These are phyloP conservation scores for Silene uniflora DNA, from an alignment of 148 eudicot genomes.

Conservation along the genomic window DNA sequence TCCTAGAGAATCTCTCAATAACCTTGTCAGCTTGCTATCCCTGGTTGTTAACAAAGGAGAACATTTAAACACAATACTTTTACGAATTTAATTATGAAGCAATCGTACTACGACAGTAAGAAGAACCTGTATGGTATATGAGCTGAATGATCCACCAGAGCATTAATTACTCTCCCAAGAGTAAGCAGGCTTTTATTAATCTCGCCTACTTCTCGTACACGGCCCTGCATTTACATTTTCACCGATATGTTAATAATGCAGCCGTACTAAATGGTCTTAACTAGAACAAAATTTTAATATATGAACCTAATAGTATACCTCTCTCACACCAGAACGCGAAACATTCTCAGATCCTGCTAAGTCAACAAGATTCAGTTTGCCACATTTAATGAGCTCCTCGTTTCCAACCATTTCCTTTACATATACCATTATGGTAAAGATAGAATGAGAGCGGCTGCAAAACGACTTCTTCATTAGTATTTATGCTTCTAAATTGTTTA, in stretches of 20 bases:
- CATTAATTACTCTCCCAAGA: conserved; percentile 72
- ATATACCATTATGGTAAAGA: conserved; percentile 71
- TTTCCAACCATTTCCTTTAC: conserved; percentile 65
- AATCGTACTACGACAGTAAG: conserved; percentile 1
- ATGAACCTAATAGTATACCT: conserved; percentile 36
- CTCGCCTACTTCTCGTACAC: conserved; percentile 87
- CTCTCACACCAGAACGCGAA: conserved; percentile 73
- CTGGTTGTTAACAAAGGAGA: conserved; percentile 30
- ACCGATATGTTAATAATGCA: background rate
- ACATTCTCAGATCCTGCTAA: conserved; percentile 91
- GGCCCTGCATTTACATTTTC: conserved; percentile 37
- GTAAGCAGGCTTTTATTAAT: conserved; percentile 90
- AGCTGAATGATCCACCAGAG: conserved; percentile 74
- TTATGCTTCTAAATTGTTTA: background rate
- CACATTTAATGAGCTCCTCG: conserved; percentile 83
- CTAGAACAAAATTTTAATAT: background rate
- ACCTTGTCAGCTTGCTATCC: conserved; percentile 89
- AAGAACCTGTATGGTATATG: conserved; percentile 85
- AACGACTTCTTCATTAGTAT: conserved; percentile 14
- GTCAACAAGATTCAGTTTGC: conserved; percentile 93
- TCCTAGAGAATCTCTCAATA: conserved; percentile 82
- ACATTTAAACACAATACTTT: background rate
- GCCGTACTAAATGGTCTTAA: background rate
- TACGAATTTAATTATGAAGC: background rate
- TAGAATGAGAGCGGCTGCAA: conserved; percentile 86